phyloP scores from a whole-genome alignment of 495 filamentous ascomycete species.

The Hyphodiscus hymeniophilus region DNA sequence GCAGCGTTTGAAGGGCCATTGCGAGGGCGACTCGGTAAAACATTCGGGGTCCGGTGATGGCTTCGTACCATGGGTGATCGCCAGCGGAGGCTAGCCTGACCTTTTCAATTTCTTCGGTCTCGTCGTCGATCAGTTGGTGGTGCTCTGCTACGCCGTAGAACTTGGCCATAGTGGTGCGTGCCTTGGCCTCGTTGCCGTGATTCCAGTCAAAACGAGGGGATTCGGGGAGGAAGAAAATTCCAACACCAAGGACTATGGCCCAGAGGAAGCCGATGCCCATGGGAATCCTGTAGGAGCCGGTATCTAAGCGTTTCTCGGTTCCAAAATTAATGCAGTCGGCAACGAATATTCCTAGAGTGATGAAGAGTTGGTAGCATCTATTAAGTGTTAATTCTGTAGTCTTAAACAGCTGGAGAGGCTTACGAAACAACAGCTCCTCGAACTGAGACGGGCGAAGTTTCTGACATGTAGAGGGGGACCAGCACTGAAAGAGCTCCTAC shows the following conservation, averaged over 20 bases:
- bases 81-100: slow-evolving; percentile 53
- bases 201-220: slow-evolving; percentile 64
- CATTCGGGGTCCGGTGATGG: slow-evolving; percentile 67
- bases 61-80: slow-evolving; percentile 48
- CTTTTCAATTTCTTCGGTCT: slow-evolving; percentile 62
- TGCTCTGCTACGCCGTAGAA: slow-evolving; percentile 61
- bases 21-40: slow-evolving; percentile 62
- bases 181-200: slow-evolving; percentile 51
- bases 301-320: slow-evolving; percentile 42
- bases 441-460: slow-evolving; percentile 57
- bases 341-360: slow-evolving; percentile 78
- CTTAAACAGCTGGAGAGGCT: too few species aligned
- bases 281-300: slow-evolving; percentile 68
- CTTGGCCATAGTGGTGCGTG: slow-evolving; percentile 60
- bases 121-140: slow-evolving; percentile 58
- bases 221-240: slow-evolving; percentile 66
- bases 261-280: slow-evolving; percentile 75
- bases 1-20: slow-evolving; percentile 60
- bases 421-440: slow-evolving; percentile 56
- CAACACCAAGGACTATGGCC: slow-evolving; percentile 62
- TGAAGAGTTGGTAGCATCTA: slow-evolving; percentile 75
- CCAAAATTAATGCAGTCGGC: slow-evolving; percentile 79
- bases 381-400: slow-evolving; percentile 10
- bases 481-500: slow-evolving; percentile 64
- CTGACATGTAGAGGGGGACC: slow-evolving; percentile 68